Base-by-base conservation (phyloP, 2,329 filamentous ascomycete genomes). In the Keithomyces neogunnii region DNA sequence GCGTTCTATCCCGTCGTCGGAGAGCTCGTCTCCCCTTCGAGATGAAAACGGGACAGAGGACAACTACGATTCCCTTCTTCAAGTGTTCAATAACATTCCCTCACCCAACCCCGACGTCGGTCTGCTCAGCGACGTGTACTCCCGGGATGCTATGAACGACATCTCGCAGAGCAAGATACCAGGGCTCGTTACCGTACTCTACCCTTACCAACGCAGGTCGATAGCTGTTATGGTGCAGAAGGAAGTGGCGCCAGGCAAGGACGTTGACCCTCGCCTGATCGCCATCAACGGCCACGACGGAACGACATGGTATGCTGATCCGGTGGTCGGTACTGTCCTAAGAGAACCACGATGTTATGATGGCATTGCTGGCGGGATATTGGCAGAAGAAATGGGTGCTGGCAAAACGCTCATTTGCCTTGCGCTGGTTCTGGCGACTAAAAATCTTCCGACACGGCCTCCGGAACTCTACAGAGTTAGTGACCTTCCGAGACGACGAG, bases 371-470 rank as follows among this genome's bases (percentile, higher is more conserved):
- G 90, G 91, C 35, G 92, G 90, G 3, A 86, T 92, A 11, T 70
- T 90, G 11, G 86, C 87, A 0, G 88, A 93, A 62, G 85, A 88
- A 56, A 91, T 91, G 87, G 86, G 85, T 5, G 71, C 79, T 0
- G 91, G 92, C 0, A 97, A 96, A 70, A 96, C 92, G 0, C 69
- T 96, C 30, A 95, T 96, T 9, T 92, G 87, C 56, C 70, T 97
- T 19, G 76, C 85, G 5, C 70, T 89, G 2, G 83, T 96, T 39
- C 72, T 95, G 30, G 84, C 89, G 3, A 95, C 89, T 0, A 82
- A 80, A 59, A 74, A 83, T 33, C 78, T 91, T 55, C 78, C 83
- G 9, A 80, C 88, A 4, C 69, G 74, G 19, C 78, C 86, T 3
- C 85, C 91, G 2, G 75, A 82, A 3, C 65, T 84, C 49, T 80